phyloP scores from a whole-genome alignment of 176 grass and related monocot species.

The Dactylis glomerata region DNA sequence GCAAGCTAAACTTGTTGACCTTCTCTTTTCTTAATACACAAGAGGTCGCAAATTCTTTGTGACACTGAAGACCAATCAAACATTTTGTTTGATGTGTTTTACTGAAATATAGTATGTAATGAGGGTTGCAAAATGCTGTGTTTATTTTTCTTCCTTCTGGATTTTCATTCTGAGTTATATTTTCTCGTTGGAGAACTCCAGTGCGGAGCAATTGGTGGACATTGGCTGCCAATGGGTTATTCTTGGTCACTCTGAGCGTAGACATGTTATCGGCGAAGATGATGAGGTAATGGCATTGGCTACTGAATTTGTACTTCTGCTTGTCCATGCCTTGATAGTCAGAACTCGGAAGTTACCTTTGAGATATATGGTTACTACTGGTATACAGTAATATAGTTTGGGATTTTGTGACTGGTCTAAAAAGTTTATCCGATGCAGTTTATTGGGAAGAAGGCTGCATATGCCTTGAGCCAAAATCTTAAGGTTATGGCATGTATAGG shows the following conservation, averaged over 20 bases:
- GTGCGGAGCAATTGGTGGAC: slow-evolving; percentile 90
- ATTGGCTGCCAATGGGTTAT: slow-evolving; percentile 93
- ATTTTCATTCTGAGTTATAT: slow-evolving; percentile 11
- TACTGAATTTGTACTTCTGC: not conserved
- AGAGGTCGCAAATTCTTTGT: not conserved
- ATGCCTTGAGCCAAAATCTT: slow-evolving; percentile 96
- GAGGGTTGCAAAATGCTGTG: not conserved
- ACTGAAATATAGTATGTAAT: not conserved
- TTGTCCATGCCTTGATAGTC: not conserved
- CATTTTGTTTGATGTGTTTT: not conserved
- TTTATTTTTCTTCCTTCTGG: not conserved
- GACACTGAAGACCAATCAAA: not conserved
- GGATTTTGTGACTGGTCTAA: not conserved
- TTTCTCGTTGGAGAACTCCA: slow-evolving; percentile 29
- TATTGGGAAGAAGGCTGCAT: slow-evolving; percentile 94
- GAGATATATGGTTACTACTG: not conserved
- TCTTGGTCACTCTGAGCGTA: slow-evolving; percentile 91
- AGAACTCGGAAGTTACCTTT: not conserved
- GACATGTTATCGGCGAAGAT: slow-evolving; percentile 89
- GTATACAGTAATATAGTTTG: not conserved
- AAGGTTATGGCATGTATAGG: slow-evolving; percentile 98
- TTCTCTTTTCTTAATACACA: slow-evolving; percentile 2
- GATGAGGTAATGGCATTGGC: slow-evolving; percentile 51
- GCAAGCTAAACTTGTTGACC: not conserved
- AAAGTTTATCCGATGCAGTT: slow-evolving; percentile 53